A percentile compares a stretch with the other conserved stretches of the same genome.
These are phyloP conservation scores for Metschnikowia henanensis DNA, from an alignment of 805 yeast species.

Conservation along the genomic window DNA sequence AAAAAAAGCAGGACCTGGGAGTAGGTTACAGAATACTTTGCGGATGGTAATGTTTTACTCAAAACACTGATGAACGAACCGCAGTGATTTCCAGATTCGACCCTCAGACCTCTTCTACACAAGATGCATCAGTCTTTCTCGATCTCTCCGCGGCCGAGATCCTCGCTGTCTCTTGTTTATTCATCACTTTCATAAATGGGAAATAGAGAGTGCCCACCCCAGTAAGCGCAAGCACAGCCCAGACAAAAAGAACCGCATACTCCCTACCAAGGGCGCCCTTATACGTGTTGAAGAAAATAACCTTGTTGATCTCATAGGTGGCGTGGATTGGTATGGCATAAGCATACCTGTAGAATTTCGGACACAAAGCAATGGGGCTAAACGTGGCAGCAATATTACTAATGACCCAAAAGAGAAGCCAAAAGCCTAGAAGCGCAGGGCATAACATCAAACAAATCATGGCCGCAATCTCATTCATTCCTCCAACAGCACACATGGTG, in stretches of 20 bases:
- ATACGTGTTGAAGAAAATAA: conserved; percentile 35
- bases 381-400: conserved; percentile 33
- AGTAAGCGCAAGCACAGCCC: conserved; percentile 23
- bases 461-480: conserved; percentile 67
- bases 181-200: neutral
- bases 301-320: conserved; percentile 30
- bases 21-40: too few relatives aligned
- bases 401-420: conserved; percentile 33
- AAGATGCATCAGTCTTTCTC: too few relatives aligned
- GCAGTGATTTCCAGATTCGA: too few relatives aligned
- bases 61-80: too few relatives aligned
- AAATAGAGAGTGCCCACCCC: neutral
- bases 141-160: neutral
- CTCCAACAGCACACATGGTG: conserved; percentile 76
- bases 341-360: conserved; percentile 34
- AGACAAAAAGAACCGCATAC: conserved; percentile 28
- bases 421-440: conserved; percentile 62
- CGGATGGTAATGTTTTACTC: too few relatives aligned
- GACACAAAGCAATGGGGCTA: conserved; percentile 33
- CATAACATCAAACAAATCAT: conserved; percentile 48
- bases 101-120: too few relatives aligned
- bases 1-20: too few relatives aligned
- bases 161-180: too few relatives aligned
- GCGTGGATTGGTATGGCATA: conserved; percentile 39
- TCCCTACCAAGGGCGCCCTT: conserved; percentile 33